Percentiles rank a stretch among this genome's conserved stretches.
phyloP scores from a whole-genome alignment of 2,329 filamentous ascomycete genomes.

The Lasiodiplodia theobromae region DNA sequence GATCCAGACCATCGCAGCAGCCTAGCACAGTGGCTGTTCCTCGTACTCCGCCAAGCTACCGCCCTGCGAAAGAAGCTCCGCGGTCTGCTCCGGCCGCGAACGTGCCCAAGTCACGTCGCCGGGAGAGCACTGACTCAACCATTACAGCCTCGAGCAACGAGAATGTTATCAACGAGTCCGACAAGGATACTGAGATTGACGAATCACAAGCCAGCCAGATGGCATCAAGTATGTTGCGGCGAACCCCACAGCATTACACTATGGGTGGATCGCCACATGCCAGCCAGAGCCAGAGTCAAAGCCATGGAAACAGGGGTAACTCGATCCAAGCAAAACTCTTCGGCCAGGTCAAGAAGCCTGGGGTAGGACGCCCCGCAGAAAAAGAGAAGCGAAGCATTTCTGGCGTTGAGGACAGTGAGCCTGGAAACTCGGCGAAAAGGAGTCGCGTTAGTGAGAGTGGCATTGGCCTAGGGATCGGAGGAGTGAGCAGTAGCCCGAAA shows the following conservation, averaged over 20 bases:
- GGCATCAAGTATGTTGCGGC: slow-evolving; percentile 76
- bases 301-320: slow-evolving; percentile 42
- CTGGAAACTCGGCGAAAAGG: slow-evolving; percentile 56
- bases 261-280: slow-evolving; percentile 44
- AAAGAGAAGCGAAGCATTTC: slow-evolving; percentile 42
- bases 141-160: slow-evolving; percentile 51
- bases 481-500: slow-evolving; percentile 34
- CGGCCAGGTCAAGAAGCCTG: slow-evolving; percentile 66
- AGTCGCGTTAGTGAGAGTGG: slow-evolving; percentile 53
- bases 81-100: slow-evolving; percentile 52
- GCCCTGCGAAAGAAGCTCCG: slow-evolving; percentile 50
- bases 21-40: slow-evolving; percentile 62
- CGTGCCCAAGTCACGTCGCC: slow-evolving; percentile 50
- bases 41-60: slow-evolving; percentile 55
- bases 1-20: slow-evolving; percentile 64
- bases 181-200: slow-evolving; percentile 67
- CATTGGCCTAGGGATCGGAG: slow-evolving; percentile 65
- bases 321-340: slow-evolving; percentile 68
- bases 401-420: slow-evolving; percentile 17
- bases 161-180: slow-evolving; percentile 64
- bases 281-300: slow-evolving; percentile 41
- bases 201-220: slow-evolving; percentile 81
- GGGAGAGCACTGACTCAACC: slow-evolving; percentile 73
- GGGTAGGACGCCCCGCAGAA: slow-evolving; percentile 43
- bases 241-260: slow-evolving; percentile 54